Evolutionary conservation across 345 rosid species (phyloP).

Genomic region (Carallia brachiata): DNA sequence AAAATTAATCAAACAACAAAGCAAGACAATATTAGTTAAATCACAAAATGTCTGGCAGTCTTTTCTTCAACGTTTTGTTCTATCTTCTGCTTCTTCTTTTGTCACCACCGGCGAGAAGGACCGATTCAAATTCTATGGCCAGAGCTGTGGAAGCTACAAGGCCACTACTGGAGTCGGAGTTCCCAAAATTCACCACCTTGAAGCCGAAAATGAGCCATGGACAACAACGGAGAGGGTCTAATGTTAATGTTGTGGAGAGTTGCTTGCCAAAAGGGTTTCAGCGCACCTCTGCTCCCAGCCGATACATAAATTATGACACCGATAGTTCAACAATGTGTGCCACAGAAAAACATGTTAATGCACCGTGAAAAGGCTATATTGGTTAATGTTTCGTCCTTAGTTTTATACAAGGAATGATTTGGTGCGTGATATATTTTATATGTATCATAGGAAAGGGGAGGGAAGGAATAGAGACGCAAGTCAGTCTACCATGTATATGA

Average conservation of each 20-base stretch:
- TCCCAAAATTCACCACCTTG: constrained; percentile 10
- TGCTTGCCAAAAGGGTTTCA: constrained; percentile 65
- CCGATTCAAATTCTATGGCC: background rate
- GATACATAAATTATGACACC: constrained; percentile 44
- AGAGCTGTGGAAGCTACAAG: constrained; percentile 25
- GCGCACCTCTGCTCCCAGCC: constrained; percentile 54
- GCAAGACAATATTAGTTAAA: background rate
- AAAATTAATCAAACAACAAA: background rate
- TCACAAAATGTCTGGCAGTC: constrained; percentile 24
- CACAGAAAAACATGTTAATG: constrained; percentile 10
- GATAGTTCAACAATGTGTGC: constrained; percentile 38
- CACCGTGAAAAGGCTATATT: constrained; percentile 16
- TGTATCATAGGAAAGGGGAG: background rate
- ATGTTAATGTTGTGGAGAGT: constrained; percentile 18
- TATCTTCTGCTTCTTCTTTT: constrained; percentile 24
- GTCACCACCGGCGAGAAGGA: constrained; percentile 12
- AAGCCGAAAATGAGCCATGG: constrained; percentile 19
- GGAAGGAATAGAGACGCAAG: constrained; percentile 1
- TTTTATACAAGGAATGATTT: background rate
- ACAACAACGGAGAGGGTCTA: background rate
- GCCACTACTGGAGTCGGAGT: constrained; percentile 21
- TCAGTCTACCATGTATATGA: constrained; percentile 2
- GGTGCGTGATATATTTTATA: background rate
- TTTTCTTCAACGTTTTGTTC: constrained; percentile 19
- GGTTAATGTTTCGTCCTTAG: background rate